Percentiles rank a stretch among this genome's conserved stretches.
Conservation (phyloP, 306 rosid species). For the Glycine tomentella region DNA sequence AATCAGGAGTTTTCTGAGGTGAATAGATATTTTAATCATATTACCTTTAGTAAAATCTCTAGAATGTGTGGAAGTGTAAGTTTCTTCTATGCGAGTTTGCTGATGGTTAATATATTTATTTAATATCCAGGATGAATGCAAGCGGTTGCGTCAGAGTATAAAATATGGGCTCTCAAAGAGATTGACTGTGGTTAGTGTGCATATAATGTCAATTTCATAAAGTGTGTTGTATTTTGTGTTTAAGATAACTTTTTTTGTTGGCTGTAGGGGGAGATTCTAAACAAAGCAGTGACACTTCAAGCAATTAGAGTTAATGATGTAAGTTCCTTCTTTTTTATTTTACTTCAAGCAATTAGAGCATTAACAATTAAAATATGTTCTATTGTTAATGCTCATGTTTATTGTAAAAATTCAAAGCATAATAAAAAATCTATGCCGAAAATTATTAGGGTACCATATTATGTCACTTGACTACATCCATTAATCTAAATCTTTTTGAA, state of each 20-base stretch:
- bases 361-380: background rate
- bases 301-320: constrained; percentile 83
- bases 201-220: constrained; percentile 43
- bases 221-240: constrained; percentile 35
- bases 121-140: constrained; percentile 83
- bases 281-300: constrained; percentile 74
- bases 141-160: constrained; percentile 77
- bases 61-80: constrained; percentile 24
- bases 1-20: constrained; percentile 93
- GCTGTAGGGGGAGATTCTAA: constrained; percentile 80
- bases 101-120: constrained; percentile 47
- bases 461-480: background rate
- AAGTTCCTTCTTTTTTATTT: constrained; percentile 45
- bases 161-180: constrained; percentile 78
- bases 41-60: constrained; percentile 13
- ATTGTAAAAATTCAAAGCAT: constrained; percentile 14
- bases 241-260: constrained; percentile 43
- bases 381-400: constrained; percentile 33
- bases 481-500: constrained; percentile 36
- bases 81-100: constrained; percentile 16
- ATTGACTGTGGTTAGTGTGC: constrained; percentile 81
- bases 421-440: background rate
- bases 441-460: constrained; percentile 20
- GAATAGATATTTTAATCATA: constrained; percentile 38
- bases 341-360: no score